Base-by-base conservation (phyloP, 2,329 filamentous ascomycete species). In the Lasiodiplodia hormozganensis region DNA sequence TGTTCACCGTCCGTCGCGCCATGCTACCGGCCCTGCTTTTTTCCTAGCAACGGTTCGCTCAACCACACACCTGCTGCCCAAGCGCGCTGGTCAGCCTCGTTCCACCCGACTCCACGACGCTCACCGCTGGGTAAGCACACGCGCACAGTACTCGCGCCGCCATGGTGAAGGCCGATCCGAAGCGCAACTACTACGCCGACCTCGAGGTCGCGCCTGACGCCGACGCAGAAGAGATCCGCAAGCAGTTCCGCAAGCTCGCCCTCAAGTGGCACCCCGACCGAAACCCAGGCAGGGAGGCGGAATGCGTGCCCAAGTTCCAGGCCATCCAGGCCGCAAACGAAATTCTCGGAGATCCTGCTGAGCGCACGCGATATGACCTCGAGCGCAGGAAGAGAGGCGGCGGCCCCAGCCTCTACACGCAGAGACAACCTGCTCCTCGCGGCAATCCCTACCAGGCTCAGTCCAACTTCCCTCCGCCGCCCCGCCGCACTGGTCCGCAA, bases 221-320 rank as follows among this genome's bases (percentile, higher is more conserved):
- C 65, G 88, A 91, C 72, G 81, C 88, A 53, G 87, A 89, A 36
- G 92, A 96, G 51, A 89, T 97, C 77, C 95, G 93, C 82, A 96
- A 91, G 79, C 91, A 94, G 75, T 97, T 94, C 80, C 88, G 91
- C 73, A 94, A 93, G 79, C 87, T 97, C 75, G 93, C 93, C 58
- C 84, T 96, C 57, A 92, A 92, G 78, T 96, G 92, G 75, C 94
- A 97, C 76, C 94, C 94, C 8, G 94, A 97, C 78, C 90, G 94
- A 69, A 97, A 97, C 76, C 92, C 91, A 12, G 94, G 94, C 64
- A 88, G 88, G 75, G 93, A 97, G 80, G 82, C 87, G 68, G 92
- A 95, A 75, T 91, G 91, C 76, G 92, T 92, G 72, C 85, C 90
- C 38, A 92, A 92, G 75, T 97, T 97, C 75, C 92, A 96, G 78